Evolutionary conservation across 805 yeast genomes (phyloP).

Genomic region (Ogataea zsoltii): DNA sequence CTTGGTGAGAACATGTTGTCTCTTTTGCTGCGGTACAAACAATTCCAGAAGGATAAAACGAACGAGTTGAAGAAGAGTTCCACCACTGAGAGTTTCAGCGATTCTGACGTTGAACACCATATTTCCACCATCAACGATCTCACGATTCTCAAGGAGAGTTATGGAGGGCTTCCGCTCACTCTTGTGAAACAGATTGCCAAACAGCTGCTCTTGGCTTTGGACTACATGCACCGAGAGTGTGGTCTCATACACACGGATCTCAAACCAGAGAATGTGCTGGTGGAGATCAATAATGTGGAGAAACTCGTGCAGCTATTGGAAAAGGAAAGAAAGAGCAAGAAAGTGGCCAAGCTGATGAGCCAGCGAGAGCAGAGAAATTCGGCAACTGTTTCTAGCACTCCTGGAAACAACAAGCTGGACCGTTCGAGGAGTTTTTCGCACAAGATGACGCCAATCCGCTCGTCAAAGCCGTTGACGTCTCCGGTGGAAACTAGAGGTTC

Average conservation of each 20-base stretch:
- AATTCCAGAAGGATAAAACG: slow-evolving; percentile 35
- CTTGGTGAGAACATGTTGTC: slow-evolving; percentile 60
- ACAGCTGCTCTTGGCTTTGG: slow-evolving; percentile 55
- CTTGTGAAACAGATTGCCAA: slow-evolving; percentile 56
- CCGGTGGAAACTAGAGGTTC: slow-evolving; percentile 40
- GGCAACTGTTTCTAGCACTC: neutral
- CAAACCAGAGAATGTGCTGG: slow-evolving; percentile 70
- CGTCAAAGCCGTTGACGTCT: slow-evolving; percentile 50
- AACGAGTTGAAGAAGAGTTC: slow-evolving; percentile 25
- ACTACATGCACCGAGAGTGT: slow-evolving; percentile 59
- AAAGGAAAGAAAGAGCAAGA: slow-evolving; percentile 32
- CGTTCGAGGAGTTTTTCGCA: slow-evolving; percentile 23
- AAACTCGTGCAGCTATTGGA: slow-evolving; percentile 48
- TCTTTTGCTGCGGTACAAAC: slow-evolving; percentile 48
- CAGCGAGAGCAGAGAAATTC: slow-evolving; percentile 24
- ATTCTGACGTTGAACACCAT: slow-evolving; percentile 20
- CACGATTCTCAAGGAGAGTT: slow-evolving; percentile 39
- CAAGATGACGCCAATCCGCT: slow-evolving; percentile 36
- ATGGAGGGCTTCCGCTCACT: slow-evolving; percentile 55
- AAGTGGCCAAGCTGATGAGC: slow-evolving; percentile 21
- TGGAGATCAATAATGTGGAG: slow-evolving; percentile 56
- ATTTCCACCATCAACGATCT: slow-evolving; percentile 33
- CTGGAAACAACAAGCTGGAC: slow-evolving; percentile 7
- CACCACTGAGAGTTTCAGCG: slow-evolving; percentile 8
- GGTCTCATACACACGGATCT: slow-evolving; percentile 74